A percentile compares a stretch with the other conserved stretches of the same genome.
These are phyloP conservation scores for Penicillium sp. DNA, from an alignment of 2,329 filamentous ascomycete genomes.

Conservation along the genomic window DNA sequence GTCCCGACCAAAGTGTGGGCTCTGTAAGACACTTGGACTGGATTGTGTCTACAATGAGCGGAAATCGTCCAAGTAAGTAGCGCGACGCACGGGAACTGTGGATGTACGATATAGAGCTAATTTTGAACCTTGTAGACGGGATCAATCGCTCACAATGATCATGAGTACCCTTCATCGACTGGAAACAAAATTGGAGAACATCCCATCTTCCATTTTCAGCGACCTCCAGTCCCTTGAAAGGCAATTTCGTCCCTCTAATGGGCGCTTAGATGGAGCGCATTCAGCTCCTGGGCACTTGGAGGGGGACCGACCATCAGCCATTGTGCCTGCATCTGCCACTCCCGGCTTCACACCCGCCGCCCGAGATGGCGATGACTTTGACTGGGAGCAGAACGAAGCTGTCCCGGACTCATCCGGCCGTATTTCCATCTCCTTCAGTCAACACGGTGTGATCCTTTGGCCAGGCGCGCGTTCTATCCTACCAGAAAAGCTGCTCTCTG, in stretches of 20 bases:
- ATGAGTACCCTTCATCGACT: slow-evolving; percentile 51
- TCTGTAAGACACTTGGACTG: slow-evolving; percentile 45
- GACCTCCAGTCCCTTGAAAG: slow-evolving; percentile 30
- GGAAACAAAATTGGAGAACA: slow-evolving; percentile 48
- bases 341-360: slow-evolving; percentile 25
- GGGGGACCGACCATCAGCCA: slow-evolving; percentile 5
- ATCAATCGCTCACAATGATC: slow-evolving; percentile 50
- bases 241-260: slow-evolving; percentile 16
- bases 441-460: slow-evolving; percentile 48
- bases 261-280: slow-evolving; percentile 14
- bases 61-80: slow-evolving; percentile 46
- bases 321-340: slow-evolving; percentile 11
- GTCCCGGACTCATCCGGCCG: slow-evolving; percentile 28
- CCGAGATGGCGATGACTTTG: slow-evolving; percentile 24
- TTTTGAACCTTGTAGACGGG: slow-evolving; percentile 34
- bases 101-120: too few species aligned
- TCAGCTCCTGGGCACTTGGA: slow-evolving; percentile 12
- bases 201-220: slow-evolving; percentile 32
- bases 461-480: slow-evolving; percentile 43
- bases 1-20: slow-evolving; percentile 47
- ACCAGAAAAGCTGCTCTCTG: slow-evolving; percentile 37
- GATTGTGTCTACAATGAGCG: slow-evolving; percentile 50
- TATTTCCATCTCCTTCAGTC: slow-evolving; percentile 45
- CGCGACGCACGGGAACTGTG: too few species aligned
- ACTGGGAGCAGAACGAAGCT: slow-evolving; percentile 24